Percentiles rank a stretch among this genome's conserved stretches.
Evolutionary conservation across 257 asterid genomes (phyloP).

Genomic region (Ballota nigra): DNA sequence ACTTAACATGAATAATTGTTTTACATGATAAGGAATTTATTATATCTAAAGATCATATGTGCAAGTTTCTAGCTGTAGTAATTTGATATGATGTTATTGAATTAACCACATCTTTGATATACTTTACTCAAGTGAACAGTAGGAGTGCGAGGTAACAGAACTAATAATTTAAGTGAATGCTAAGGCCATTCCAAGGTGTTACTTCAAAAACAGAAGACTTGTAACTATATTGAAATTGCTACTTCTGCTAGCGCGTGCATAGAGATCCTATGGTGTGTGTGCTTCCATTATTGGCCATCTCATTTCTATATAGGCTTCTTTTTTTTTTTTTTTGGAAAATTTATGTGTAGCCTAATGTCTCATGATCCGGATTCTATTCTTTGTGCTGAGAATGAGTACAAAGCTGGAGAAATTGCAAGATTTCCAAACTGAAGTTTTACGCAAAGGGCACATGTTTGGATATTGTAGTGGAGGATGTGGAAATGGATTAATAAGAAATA

Average conservation of each 20-base stretch:
- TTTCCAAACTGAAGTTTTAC: neutral
- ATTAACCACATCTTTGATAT: neutral
- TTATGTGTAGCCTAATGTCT: neutral
- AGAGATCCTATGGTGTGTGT: neutral
- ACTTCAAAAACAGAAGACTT: no score
- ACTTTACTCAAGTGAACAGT: no score
- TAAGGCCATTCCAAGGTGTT: neutral
- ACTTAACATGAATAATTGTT: neutral
- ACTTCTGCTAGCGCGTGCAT: neutral
- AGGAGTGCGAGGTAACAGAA: neutral
- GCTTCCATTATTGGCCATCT: neutral
- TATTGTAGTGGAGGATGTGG: neutral
- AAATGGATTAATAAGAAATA: neutral
- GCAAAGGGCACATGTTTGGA: neutral
- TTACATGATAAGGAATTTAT: neutral
- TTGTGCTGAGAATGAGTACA: neutral
- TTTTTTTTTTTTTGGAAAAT: neutral
- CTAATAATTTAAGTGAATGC: neutral
- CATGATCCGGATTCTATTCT: neutral
- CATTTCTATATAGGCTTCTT: neutral
- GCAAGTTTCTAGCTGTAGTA: slow-evolving; percentile 1
- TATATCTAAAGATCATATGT: neutral
- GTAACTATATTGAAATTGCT: no score
- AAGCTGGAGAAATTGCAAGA: no score
- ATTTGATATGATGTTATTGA: neutral